These are phyloP conservation scores for Fusarium ambrosium DNA, from an alignment of 2,329 filamentous ascomycete species.

Conservation along the genomic window DNA sequence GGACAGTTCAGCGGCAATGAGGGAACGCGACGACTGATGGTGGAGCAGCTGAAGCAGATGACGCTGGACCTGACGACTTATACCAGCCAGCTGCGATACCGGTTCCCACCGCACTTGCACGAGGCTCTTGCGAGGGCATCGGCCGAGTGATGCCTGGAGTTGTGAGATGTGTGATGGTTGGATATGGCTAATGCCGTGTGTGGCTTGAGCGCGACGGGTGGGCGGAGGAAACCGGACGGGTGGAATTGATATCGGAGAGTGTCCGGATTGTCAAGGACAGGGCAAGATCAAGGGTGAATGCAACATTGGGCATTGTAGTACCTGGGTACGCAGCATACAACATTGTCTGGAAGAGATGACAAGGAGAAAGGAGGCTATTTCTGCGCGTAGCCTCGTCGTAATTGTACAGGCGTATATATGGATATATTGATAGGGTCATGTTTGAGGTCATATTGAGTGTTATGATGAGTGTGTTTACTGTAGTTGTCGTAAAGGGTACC, in stretches of 20 bases:
- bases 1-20: conserved; percentile 82
- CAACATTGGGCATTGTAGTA: conserved; percentile 11
- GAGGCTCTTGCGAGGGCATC: conserved; percentile 88
- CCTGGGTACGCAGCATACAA: not conserved
- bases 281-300: conserved; percentile 11
- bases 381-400: conserved; percentile 23
- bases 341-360: conserved; percentile 6
- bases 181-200: conserved; percentile 22
- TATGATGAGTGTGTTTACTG: not conserved
- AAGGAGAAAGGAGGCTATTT: conserved; percentile 9
- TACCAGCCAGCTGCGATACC: conserved; percentile 91
- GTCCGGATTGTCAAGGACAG: conserved; percentile 4
- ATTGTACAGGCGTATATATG: conserved; percentile 30
- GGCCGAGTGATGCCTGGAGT: conserved; percentile 63
- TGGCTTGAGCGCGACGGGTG: conserved; percentile 13
- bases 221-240: not conserved
- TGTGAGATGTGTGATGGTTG: conserved; percentile 21
- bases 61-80: conserved; percentile 94
- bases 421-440: not conserved
- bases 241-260: conserved; percentile 6
- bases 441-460: not conserved
- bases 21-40: conserved; percentile 72
- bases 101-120: conserved; percentile 87
- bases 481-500: not conserved
- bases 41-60: conserved; percentile 80